phyloP scores from a whole-genome alignment of 1,139 yeast genomes.

The Pichia sp. region DNA sequence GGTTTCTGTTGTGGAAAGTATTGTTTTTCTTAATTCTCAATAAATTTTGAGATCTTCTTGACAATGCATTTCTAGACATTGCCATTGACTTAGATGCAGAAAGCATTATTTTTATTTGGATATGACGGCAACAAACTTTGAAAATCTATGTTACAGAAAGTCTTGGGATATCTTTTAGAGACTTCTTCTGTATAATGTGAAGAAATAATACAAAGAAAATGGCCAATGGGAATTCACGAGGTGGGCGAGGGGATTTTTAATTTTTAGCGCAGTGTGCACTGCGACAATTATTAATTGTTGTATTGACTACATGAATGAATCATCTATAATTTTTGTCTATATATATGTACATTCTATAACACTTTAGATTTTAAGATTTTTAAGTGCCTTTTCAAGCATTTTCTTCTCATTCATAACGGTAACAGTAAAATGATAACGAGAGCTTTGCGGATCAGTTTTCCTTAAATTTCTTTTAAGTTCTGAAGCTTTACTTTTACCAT shows the following conservation, averaged over 20 bases:
- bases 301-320: not conserved
- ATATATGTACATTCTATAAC: too few species aligned
- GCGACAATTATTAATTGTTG: not conserved
- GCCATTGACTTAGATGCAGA: constrained; percentile 6
- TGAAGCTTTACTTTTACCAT: constrained; percentile 2
- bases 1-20: constrained; percentile 11
- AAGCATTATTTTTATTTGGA: not conserved
- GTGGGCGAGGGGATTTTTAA: not conserved
- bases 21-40: constrained; percentile 15
- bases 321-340: too few species aligned
- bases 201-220: not conserved
- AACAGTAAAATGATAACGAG: not conserved
- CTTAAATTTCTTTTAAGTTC: constrained; percentile 9
- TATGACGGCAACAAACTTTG: too few species aligned
- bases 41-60: constrained; percentile 8
- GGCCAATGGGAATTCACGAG: not conserved
- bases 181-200: too few species aligned
- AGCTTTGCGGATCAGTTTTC: constrained; percentile 1
- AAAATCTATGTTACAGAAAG: not conserved
- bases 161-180: too few species aligned
- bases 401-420: constrained; percentile 16
- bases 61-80: not conserved
- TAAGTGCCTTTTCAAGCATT: constrained; percentile 12
- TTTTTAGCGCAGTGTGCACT: too few species aligned
- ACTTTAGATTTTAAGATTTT: too few species aligned